These are phyloP conservation scores for Tulasnella sp. DNA, from an alignment of 768 basidiomycete species.

Conservation along the genomic window DNA sequence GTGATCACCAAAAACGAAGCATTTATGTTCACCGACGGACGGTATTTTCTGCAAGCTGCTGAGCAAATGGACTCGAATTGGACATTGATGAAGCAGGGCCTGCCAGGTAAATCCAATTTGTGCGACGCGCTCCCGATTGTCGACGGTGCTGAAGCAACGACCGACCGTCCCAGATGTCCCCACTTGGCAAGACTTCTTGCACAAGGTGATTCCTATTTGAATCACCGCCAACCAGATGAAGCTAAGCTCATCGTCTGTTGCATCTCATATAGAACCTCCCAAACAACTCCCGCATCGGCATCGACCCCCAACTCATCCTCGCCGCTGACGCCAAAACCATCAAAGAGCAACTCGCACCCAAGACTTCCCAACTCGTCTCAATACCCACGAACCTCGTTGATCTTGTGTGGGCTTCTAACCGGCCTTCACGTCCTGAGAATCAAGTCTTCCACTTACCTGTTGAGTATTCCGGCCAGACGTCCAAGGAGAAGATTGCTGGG, in stretches of 20 bases:
- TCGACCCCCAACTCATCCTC: slow-evolving; percentile 68
- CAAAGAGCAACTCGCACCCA: slow-evolving; percentile 40
- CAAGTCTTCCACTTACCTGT: slow-evolving; percentile 56
- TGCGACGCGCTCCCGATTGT: slow-evolving; percentile 1
- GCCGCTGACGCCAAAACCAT: slow-evolving; percentile 60
- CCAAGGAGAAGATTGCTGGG: slow-evolving; percentile 52
- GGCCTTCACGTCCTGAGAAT: slow-evolving; percentile 58
- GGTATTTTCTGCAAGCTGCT: slow-evolving; percentile 88
- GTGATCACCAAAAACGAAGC: slow-evolving; percentile 61
- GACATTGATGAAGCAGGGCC: slow-evolving; percentile 86
- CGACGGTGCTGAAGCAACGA: slow-evolving; percentile 16
- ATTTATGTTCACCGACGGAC: slow-evolving; percentile 85
- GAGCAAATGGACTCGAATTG: slow-evolving; percentile 90
- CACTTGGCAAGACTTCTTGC: slow-evolving; percentile 79
- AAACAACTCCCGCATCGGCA: slow-evolving; percentile 53
- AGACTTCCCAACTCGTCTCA: slow-evolving; percentile 53
- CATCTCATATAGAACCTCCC: slow-evolving; percentile 41
- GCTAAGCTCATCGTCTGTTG: background rate
- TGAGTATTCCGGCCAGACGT: slow-evolving; percentile 57
- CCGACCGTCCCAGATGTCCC: slow-evolving; percentile 54
- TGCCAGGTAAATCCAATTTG: slow-evolving; percentile 40
- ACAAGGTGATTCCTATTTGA: slow-evolving; percentile 37
- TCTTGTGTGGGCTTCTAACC: slow-evolving; percentile 53
- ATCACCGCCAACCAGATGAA: background rate
- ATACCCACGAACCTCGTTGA: slow-evolving; percentile 67